These are phyloP conservation scores for Hemisphaericaspora xylofermentans DNA, from an alignment of 1,139 yeast species.

Conservation along the genomic window DNA sequence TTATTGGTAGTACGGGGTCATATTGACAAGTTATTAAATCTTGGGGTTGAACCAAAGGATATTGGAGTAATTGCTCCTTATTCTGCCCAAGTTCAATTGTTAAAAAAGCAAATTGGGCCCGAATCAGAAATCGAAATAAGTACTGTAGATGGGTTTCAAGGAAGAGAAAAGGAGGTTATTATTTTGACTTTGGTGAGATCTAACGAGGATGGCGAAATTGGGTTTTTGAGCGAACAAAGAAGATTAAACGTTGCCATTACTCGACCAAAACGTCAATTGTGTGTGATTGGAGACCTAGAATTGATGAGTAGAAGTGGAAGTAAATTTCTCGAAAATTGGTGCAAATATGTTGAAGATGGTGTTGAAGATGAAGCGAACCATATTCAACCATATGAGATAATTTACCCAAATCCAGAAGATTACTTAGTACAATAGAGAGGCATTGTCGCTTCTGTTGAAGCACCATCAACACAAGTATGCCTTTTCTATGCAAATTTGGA, in stretches of 20 bases:
- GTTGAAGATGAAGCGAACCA: conserved; percentile 6
- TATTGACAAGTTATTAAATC: conserved; percentile 44
- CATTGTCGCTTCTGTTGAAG: not conserved
- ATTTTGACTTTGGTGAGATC: conserved; percentile 46
- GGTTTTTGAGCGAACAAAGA: conserved; percentile 70
- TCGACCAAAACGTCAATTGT: conserved; percentile 81
- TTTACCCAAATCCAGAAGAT: conserved; percentile 57
- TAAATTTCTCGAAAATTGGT: conserved; percentile 64
- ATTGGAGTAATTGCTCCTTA: conserved; percentile 91
- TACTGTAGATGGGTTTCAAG: conserved; percentile 53
- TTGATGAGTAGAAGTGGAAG: conserved; percentile 41
- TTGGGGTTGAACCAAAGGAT: conserved; percentile 48
- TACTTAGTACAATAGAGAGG: conserved; percentile 15
- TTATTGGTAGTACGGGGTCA: conserved; percentile 60
- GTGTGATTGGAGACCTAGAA: conserved; percentile 85
- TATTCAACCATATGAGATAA: conserved; percentile 43
- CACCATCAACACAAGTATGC: not conserved
- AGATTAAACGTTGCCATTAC: conserved; percentile 90
- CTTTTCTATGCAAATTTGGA: too few species aligned
- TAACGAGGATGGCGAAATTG: conserved; percentile 59
- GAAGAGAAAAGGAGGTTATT: conserved; percentile 80
- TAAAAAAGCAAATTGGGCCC: conserved; percentile 39
- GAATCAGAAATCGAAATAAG: conserved; percentile 35
- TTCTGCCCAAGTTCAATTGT: conserved; percentile 73
- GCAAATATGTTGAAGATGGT: conserved; percentile 61